Conservation (phyloP, 805 yeast genomes). For the Cyberlindnera subsufficiens region DNA sequence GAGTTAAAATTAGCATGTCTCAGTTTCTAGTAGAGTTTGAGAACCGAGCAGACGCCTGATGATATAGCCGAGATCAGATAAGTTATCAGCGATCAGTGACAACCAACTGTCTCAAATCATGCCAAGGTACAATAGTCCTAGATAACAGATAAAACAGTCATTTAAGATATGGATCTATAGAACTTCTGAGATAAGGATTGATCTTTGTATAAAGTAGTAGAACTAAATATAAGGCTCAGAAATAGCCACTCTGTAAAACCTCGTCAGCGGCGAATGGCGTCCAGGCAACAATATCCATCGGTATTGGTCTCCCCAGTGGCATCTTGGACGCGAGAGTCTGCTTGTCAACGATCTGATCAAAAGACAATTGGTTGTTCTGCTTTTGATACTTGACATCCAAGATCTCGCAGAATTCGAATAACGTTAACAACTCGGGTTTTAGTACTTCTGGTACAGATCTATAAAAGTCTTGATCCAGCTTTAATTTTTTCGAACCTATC, state of each 20-base stretch:
- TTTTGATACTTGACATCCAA: conserved; percentile 36
- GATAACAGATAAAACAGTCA: no score
- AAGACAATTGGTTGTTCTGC: conserved; percentile 31
- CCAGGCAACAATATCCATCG: conserved; percentile 16
- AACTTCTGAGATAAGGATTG: not conserved
- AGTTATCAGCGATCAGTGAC: no score
- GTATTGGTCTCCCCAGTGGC: conserved; percentile 23
- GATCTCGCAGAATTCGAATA: conserved; percentile 36
- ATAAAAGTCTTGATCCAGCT: conserved; percentile 4
- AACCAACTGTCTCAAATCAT: no score
- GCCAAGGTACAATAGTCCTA: no score
- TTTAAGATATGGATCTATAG: no score
- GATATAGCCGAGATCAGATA: no score
- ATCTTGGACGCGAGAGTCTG: conserved; percentile 10
- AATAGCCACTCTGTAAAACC: conserved; percentile 1
- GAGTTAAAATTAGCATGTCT: no score
- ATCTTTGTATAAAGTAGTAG: not conserved
- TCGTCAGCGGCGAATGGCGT: conserved; percentile 5
- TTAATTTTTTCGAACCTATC: conserved; percentile 4
- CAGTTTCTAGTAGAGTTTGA: no score
- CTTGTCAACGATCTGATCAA: conserved; percentile 10
- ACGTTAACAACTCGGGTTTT: conserved; percentile 29
- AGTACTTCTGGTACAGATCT: conserved; percentile 5
- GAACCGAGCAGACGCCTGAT: no score
- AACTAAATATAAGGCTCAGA: not conserved